A percentile compares a stretch with the other conserved stretches of the same genome.
Evolutionary conservation across 306 rosid genomes (phyloP).

Genomic region (Cyclanthera cordifolia): DNA sequence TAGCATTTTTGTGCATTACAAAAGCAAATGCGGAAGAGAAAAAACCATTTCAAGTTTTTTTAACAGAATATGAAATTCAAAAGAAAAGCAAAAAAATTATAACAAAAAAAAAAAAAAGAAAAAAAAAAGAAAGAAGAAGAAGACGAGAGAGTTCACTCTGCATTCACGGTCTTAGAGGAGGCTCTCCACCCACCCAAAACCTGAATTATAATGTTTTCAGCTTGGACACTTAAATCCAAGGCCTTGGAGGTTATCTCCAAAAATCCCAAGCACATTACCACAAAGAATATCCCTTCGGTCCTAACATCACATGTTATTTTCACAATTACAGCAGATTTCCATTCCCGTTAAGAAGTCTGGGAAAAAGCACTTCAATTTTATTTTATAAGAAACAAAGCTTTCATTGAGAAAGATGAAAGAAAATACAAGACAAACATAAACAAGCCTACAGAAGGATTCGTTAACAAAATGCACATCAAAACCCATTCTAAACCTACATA

Average conservation of each 20-base stretch:
- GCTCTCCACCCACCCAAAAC: not conserved
- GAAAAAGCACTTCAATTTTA: not conserved
- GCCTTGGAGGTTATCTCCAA: not conserved
- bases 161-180: not conserved
- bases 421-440: not conserved
- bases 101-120: no score
- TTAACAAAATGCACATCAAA: not conserved
- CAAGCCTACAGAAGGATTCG: not conserved
- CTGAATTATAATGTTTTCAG: not conserved
- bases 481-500: not conserved
- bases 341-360: not conserved
- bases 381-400: no score
- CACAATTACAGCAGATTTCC: not conserved
- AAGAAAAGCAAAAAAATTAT: not conserved
- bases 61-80: not conserved
- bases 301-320: not conserved
- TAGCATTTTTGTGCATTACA: not conserved
- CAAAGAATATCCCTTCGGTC: not conserved
- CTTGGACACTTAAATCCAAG: not conserved
- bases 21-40: not conserved
- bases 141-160: not conserved
- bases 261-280: not conserved
- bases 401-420: no score
- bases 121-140: no score
- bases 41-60: not conserved